Evolutionary conservation across 192 early-diverging fungal species (phyloP).

Genomic region (Coemansia sp.): DNA sequence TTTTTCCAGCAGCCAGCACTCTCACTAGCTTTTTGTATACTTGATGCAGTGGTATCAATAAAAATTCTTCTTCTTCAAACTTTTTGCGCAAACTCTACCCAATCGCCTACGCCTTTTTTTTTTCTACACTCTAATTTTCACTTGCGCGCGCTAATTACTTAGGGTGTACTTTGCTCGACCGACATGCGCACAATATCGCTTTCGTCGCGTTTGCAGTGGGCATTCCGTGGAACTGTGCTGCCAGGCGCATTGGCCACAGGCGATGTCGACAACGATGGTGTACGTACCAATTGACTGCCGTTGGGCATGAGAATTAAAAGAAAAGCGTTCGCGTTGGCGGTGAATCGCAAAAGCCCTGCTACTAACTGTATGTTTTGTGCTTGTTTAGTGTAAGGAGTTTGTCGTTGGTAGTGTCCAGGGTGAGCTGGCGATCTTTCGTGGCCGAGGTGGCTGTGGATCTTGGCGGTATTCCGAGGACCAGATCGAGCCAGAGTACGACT

Average conservation of each 20-base stretch:
- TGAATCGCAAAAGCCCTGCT: neutral
- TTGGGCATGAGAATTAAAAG: neutral
- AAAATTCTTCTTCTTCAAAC: too few species aligned
- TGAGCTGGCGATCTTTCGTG: constrained; percentile 52
- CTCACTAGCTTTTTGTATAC: too few species aligned
- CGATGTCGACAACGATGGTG: constrained; percentile 54
- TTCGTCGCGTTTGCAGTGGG: constrained; percentile 53
- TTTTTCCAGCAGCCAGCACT: too few species aligned
- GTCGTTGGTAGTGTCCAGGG: constrained; percentile 53
- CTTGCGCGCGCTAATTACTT: neutral
- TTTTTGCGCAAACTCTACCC: neutral
- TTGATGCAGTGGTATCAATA: too few species aligned
- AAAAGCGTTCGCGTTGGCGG: neutral
- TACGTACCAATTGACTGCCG: constrained; percentile 12
- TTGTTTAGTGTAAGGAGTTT: constrained; percentile 53
- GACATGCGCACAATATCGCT: constrained; percentile 49
- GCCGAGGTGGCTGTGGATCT: constrained; percentile 48
- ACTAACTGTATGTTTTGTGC: neutral
- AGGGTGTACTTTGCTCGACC: neutral
- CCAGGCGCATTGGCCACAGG: constrained; percentile 50
- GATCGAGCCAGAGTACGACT: constrained; percentile 52
- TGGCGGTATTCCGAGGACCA: constrained; percentile 49
- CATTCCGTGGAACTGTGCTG: constrained; percentile 50
- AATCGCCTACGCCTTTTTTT: neutral
- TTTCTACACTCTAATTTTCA: neutral